Evolutionary conservation across 495 filamentous ascomycete species (phyloP).

Genomic region (Pyronema domesticum): DNA sequence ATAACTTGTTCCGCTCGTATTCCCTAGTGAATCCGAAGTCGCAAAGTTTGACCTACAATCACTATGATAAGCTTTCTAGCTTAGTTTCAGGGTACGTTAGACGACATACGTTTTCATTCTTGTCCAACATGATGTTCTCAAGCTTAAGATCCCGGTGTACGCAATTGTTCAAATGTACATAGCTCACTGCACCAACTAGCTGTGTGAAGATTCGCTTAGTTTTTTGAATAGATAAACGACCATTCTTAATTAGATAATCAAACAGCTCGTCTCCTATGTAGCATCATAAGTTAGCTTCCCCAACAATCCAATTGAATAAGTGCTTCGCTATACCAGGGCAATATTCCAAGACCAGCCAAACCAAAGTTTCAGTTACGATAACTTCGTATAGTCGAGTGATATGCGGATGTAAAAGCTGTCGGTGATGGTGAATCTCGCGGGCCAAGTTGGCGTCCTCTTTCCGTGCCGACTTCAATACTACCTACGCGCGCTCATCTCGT

Average conservation of each 20-base stretch:
- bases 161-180: constrained; percentile 88
- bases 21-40: constrained; percentile 97
- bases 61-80: neutral
- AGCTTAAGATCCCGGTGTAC: constrained; percentile 94
- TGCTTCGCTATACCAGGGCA: constrained; percentile 54
- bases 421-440: constrained; percentile 93
- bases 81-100: neutral
- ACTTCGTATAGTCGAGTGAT: constrained; percentile 95
- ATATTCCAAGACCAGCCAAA: constrained; percentile 94
- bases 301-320: neutral
- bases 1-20: constrained; percentile 86
- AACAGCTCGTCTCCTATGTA: constrained; percentile 84
- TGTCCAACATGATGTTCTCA: constrained; percentile 93
- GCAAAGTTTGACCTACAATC: constrained; percentile 62
- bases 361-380: constrained; percentile 81
- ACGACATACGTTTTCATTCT: constrained; percentile 55
- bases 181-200: constrained; percentile 83
- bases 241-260: constrained; percentile 78
- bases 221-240: constrained; percentile 67
- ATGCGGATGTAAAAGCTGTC: constrained; percentile 93
- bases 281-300: neutral
- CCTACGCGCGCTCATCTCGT: constrained; percentile 34
- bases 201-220: constrained; percentile 93
- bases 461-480: constrained; percentile 92
- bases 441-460: constrained; percentile 91